Conservation (phyloP, 768 basidiomycete genomes). For the Pleurotus platypus region DNA sequence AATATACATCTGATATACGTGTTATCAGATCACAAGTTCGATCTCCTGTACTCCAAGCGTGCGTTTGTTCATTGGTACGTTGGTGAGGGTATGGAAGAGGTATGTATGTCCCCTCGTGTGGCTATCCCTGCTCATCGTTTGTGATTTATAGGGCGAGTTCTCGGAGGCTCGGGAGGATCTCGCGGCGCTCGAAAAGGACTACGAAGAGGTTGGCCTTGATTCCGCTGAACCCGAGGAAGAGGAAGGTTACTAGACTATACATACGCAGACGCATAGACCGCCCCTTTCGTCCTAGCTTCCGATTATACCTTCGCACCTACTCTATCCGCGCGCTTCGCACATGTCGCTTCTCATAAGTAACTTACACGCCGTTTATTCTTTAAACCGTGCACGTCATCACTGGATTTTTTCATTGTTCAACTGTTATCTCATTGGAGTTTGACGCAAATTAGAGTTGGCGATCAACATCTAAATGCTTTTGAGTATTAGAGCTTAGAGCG, state of each 20-base stretch:
- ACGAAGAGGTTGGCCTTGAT: conserved; percentile 74
- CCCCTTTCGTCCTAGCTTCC: too few species aligned
- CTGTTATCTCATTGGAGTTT: neutral
- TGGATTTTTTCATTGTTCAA: too few species aligned
- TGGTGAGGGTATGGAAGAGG: conserved; percentile 99
- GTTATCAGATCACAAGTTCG: conserved; percentile 87
- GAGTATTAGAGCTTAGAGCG: too few species aligned
- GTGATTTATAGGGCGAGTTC: conserved; percentile 74
- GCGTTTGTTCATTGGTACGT: conserved; percentile 95
- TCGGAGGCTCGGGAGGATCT: conserved; percentile 99
- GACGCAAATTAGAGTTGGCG: too few species aligned
- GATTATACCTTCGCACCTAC: too few species aligned
- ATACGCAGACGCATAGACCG: too few species aligned
- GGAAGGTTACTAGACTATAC: conserved; percentile 43
- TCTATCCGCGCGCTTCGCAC: too few species aligned
- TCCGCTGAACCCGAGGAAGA: conserved; percentile 49
- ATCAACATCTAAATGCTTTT: too few species aligned
- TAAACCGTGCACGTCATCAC: too few species aligned
- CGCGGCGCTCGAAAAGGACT: conserved; percentile 97
- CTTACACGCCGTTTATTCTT: too few species aligned
- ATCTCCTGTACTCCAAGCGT: conserved; percentile 95
- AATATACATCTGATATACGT: conserved; percentile 55
- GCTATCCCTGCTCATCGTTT: neutral
- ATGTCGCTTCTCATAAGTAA: too few species aligned
- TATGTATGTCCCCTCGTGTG: conserved; percentile 14